A percentile compares a stretch with the other conserved stretches of the same genome.
Conservation (phyloP, 1,139 yeast genomes). For the Kurtzmaniella natalensis region DNA sequence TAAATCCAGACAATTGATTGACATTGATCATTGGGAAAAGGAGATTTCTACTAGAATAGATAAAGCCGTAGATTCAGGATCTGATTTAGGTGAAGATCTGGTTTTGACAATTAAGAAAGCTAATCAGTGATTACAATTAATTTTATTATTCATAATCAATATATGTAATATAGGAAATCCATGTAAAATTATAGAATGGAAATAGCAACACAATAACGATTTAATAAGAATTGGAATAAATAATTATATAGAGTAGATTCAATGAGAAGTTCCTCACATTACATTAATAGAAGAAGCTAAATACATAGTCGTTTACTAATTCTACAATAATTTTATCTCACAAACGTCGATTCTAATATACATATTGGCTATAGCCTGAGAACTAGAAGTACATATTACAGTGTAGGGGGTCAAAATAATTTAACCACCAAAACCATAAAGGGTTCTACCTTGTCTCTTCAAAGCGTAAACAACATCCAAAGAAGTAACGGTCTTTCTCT, state of each 20-base stretch:
- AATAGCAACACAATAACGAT: too few species aligned
- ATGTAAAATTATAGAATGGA: too few species aligned
- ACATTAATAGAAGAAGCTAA: too few species aligned
- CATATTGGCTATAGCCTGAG: constrained; percentile 18
- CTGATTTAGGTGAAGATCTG: constrained; percentile 20
- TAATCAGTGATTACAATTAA: neutral
- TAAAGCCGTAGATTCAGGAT: constrained; percentile 21
- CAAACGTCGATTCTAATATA: constrained; percentile 26
- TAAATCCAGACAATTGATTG: constrained; percentile 18
- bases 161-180: neutral
- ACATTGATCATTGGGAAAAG: constrained; percentile 33
- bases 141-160: too few species aligned
- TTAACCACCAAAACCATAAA: constrained; percentile 99
- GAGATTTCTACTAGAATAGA: constrained; percentile 25
- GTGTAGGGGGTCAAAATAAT: too few species aligned
- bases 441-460: constrained; percentile 99
- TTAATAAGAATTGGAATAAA: too few species aligned
- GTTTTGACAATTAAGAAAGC: constrained; percentile 1
- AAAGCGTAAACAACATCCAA: constrained; percentile 98
- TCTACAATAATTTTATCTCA: constrained; percentile 6
- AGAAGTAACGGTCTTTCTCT: constrained; percentile 99
- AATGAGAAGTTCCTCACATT: too few species aligned
- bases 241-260: too few species aligned
- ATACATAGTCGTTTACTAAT: too few species aligned
- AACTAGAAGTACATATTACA: constrained; percentile 19